Conservation (phyloP, 768 basidiomycete genomes). For the Leucosporidium scottii region DNA sequence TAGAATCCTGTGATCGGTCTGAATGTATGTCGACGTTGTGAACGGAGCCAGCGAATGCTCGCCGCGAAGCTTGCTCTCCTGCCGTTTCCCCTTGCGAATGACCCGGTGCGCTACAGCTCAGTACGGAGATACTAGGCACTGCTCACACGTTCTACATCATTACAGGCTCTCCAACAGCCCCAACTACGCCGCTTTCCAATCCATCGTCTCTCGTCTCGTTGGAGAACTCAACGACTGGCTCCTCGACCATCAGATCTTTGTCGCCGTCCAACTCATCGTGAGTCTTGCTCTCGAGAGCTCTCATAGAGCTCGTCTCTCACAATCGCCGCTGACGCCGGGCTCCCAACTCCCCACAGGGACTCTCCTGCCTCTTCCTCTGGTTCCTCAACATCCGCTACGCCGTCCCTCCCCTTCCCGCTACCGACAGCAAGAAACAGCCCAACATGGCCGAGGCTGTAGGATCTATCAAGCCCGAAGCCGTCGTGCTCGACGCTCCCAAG, state of each 20-base stretch:
- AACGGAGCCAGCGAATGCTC: no score
- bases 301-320: no score
- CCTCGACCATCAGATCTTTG: constrained; percentile 14
- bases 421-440: background rate
- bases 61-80: no score
- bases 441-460: background rate
- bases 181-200: background rate
- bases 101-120: no score
- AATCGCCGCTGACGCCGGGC: background rate
- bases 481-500: constrained; percentile 50
- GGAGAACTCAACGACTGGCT: constrained; percentile 8
- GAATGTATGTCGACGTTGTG: no score
- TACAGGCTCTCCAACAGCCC: constrained; percentile 34
- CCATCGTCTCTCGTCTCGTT: background rate
- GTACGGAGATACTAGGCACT: no score
- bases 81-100: no score
- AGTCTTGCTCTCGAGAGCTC: background rate
- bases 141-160: no score
- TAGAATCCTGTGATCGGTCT: no score
- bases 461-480: background rate
- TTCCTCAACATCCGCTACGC: constrained; percentile 13
- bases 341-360: background rate
- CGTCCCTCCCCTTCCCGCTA: background rate
- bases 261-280: constrained; percentile 9
- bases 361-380: constrained; percentile 15